phyloP scores from a whole-genome alignment of 352 stramenopile species.

The Pythium sukuiense region DNA sequence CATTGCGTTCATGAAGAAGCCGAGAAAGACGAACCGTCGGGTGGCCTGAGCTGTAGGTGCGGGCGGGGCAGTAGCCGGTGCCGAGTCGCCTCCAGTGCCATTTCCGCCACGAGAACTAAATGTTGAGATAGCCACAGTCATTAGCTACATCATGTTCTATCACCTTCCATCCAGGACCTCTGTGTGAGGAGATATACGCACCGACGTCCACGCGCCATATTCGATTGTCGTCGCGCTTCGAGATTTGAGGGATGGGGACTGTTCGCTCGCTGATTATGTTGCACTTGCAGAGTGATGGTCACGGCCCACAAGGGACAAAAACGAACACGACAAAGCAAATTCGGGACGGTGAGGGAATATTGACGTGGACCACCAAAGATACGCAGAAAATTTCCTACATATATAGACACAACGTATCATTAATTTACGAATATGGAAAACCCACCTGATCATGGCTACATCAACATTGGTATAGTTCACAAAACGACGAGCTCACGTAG shows the following conservation, averaged over 20 bases:
- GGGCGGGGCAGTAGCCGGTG: neutral
- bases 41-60: neutral
- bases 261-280: neutral
- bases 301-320: neutral
- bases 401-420: neutral
- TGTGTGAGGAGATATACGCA: constrained; percentile 1
- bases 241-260: neutral
- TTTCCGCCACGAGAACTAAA: neutral
- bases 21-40: neutral
- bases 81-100: neutral
- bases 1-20: neutral
- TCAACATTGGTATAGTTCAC: neutral
- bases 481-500: neutral
- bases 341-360: neutral
- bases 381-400: neutral
- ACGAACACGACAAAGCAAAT: neutral
- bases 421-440: neutral
- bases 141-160: neutral
- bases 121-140: neutral
- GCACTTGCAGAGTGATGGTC: constrained; percentile 14
- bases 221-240: neutral
- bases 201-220: neutral
- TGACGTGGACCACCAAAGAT: constrained; percentile 10
- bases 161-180: neutral
- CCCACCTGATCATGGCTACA: neutral